Conservation (phyloP, 352 stramenopile species). For the Pythium rhizo-oryzae region DNA sequence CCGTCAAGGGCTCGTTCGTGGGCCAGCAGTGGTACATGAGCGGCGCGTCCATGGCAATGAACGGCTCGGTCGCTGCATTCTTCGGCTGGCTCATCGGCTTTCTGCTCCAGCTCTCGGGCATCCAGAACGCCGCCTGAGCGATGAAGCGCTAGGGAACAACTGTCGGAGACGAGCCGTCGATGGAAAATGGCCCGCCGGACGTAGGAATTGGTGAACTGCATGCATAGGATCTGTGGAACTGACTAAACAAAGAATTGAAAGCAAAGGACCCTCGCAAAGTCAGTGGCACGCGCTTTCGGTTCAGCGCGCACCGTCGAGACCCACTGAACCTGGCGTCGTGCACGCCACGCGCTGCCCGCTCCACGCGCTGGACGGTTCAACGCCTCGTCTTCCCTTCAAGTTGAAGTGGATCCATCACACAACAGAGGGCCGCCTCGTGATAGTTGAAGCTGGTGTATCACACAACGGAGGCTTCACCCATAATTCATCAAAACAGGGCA, state of each 20-base stretch:
- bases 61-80: constrained; percentile 71
- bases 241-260: background rate
- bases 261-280: background rate
- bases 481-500: no score
- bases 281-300: no score
- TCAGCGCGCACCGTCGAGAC: no score
- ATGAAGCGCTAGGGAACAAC: background rate
- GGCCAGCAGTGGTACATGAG: constrained; percentile 76
- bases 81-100: constrained; percentile 85
- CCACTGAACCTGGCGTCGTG: no score
- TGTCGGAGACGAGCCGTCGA: background rate
- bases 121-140: constrained; percentile 67
- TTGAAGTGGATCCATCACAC: background rate
- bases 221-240: no score
- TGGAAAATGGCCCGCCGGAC: background rate
- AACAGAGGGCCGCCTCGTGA: background rate
- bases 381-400: no score
- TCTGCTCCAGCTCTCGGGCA: constrained; percentile 77
- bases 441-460: no score
- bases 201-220: no score
- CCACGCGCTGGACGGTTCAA: no score
- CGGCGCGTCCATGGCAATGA: constrained; percentile 75
- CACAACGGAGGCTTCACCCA: no score
- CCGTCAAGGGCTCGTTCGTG: constrained; percentile 90
- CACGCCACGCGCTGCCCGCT: no score